These are phyloP conservation scores for Aspergillus awamori DNA, from an alignment of 2,329 filamentous ascomycete species.

Conservation along the genomic window DNA sequence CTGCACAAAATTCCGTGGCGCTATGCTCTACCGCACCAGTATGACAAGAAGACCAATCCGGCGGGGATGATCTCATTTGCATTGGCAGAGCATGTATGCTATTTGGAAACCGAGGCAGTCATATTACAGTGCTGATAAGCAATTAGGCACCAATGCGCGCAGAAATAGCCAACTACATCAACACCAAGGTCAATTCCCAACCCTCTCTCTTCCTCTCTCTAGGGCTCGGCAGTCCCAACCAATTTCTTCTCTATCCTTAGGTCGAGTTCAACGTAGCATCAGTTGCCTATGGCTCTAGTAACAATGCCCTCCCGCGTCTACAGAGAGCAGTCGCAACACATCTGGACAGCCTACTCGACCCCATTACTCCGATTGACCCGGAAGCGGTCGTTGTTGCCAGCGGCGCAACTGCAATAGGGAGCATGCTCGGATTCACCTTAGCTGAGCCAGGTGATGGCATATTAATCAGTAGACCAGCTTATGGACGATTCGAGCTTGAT, in stretches of 20 bases:
- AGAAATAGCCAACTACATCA: constrained; percentile 44
- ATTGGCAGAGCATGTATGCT: constrained; percentile 40
- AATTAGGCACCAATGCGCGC: constrained; percentile 40
- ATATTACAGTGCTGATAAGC: neutral
- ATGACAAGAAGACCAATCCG: constrained; percentile 35
- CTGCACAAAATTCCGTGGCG: constrained; percentile 30
- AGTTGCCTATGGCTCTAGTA: constrained; percentile 47
- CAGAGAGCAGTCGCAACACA: constrained; percentile 45
- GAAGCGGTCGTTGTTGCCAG: constrained; percentile 46
- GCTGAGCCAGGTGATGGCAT: constrained; percentile 51
- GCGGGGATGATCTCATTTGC: constrained; percentile 39
- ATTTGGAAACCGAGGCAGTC: neutral
- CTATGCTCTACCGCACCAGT: constrained; percentile 29
- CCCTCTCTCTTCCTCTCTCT: neutral
- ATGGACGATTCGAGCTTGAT: constrained; percentile 54
- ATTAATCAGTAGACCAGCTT: constrained; percentile 50
- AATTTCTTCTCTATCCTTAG: constrained; percentile 16
- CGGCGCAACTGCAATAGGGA: constrained; percentile 47
- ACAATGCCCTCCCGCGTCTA: constrained; percentile 43
- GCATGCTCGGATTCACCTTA: constrained; percentile 48
- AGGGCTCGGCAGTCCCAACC: neutral
- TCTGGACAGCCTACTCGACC: constrained; percentile 47
- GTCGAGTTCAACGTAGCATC: constrained; percentile 37
- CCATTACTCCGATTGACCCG: constrained; percentile 36
- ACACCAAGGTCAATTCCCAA: constrained; percentile 33